phyloP scores from a whole-genome alignment of 176 grass and related monocot genomes.

The Triticum timopheevii region DNA sequence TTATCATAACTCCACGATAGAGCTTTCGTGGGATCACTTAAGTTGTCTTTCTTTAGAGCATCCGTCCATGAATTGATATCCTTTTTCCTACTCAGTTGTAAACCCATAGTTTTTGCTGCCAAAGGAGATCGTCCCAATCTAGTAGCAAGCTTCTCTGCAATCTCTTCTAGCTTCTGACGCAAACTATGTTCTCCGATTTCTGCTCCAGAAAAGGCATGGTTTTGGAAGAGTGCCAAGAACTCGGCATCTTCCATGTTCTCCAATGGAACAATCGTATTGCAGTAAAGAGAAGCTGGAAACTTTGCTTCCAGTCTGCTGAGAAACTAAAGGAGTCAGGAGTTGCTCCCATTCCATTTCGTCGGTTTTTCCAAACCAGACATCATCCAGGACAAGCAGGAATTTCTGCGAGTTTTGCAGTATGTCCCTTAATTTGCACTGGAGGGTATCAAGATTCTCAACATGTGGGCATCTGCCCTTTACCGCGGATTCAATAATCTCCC shows the following conservation, averaged over 20 bases:
- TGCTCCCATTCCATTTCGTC: background rate
- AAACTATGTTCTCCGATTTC: background rate
- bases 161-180: background rate
- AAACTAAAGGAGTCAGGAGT: background rate
- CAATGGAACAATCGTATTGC: background rate
- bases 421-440: background rate
- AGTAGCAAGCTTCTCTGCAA: background rate
- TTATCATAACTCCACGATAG: constrained; percentile 24
- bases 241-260: background rate
- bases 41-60: background rate
- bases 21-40: background rate
- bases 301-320: background rate
- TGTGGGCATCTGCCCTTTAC: background rate
- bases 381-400: constrained; percentile 16
- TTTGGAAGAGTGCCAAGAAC: constrained; percentile 1
- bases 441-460: background rate
- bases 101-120: constrained; percentile 6
- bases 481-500: constrained; percentile 11
- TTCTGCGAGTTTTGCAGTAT: background rate
- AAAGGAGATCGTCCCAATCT: constrained; percentile 22
- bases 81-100: background rate
- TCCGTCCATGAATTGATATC: background rate
- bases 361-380: background rate
- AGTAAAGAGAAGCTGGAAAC: background rate
- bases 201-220: background rate